A percentile compares a stretch with the other conserved stretches of the same genome.
Conservation (phyloP, 225 moss, liverwort and hornwort species). For the Climacium dendroides region DNA sequence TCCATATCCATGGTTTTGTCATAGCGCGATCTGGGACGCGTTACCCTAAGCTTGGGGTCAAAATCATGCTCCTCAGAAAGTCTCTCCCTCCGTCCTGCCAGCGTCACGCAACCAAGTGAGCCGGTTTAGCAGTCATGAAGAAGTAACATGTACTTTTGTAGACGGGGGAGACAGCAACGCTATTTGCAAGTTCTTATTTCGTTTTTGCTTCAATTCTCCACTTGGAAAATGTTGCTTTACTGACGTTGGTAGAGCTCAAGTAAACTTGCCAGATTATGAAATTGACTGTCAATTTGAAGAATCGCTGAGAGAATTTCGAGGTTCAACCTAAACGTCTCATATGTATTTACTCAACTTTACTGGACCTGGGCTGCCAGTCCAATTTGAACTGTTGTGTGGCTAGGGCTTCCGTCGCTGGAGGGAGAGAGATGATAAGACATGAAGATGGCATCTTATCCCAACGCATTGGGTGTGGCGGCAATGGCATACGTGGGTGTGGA, state of each 20-base stretch:
- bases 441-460: conserved; percentile 26
- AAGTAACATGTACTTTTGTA: not conserved
- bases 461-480: conserved; percentile 47
- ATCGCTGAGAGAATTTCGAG: not conserved
- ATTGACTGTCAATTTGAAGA: not conserved
- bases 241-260: not conserved
- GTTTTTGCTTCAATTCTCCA: not conserved
- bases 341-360: not conserved
- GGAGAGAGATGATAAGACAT: not conserved
- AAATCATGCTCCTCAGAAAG: not conserved
- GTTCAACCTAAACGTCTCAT: not conserved
- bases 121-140: too few species aligned
- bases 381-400: not conserved
- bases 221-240: not conserved
- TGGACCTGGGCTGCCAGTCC: not conserved
- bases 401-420: not conserved
- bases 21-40: not conserved
- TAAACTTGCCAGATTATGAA: not conserved
- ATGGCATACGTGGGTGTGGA: conserved; percentile 59
- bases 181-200: not conserved
- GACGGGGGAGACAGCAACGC: not conserved
- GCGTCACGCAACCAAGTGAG: not conserved
- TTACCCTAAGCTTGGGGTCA: not conserved
- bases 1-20: not conserved
- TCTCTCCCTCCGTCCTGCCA: not conserved